A percentile compares a stretch with the other conserved stretches of the same genome.
Conservation (phyloP, 371 early-diverging fungal species). For the Choanephora cucurbitarum region DNA sequence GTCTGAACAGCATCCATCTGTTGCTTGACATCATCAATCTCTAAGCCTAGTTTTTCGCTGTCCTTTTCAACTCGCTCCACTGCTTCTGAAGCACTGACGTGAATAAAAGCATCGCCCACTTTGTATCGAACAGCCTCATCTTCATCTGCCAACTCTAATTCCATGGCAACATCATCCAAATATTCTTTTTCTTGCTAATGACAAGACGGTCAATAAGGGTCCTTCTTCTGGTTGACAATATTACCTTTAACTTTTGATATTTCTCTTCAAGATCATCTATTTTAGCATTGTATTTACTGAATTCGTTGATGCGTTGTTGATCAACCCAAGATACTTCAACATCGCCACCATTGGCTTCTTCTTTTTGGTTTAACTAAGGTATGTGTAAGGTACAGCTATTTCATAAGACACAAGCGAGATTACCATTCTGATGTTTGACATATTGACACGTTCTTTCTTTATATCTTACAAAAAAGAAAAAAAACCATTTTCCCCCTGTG, state of each 20-base stretch:
- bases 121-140: slow-evolving; percentile 85
- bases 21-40: slow-evolving; percentile 62
- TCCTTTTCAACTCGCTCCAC: slow-evolving; percentile 73
- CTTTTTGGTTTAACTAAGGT: slow-evolving; percentile 64
- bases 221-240: too few species aligned
- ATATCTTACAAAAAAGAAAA: too few species aligned
- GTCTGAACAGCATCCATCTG: slow-evolving; percentile 69
- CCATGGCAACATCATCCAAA: slow-evolving; percentile 87
- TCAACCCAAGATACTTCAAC: slow-evolving; percentile 93
- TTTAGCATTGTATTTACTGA: slow-evolving; percentile 82
- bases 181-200: slow-evolving; percentile 82
- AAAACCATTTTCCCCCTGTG: too few species aligned
- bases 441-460: too few species aligned
- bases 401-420: too few species aligned
- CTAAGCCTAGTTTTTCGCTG: slow-evolving; percentile 54
- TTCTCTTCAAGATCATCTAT: slow-evolving; percentile 78
- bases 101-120: slow-evolving; percentile 89
- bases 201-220: background rate
- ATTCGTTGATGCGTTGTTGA: slow-evolving; percentile 92
- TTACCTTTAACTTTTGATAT: slow-evolving; percentile 84
- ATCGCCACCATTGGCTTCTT: slow-evolving; percentile 82
- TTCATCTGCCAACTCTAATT: slow-evolving; percentile 92
- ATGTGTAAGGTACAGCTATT: too few species aligned
- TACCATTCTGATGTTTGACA: too few species aligned
- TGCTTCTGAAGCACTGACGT: slow-evolving; percentile 73